These are phyloP conservation scores for Solanum arcanum DNA, from an alignment of 257 asterid genomes.

Conservation along the genomic window DNA sequence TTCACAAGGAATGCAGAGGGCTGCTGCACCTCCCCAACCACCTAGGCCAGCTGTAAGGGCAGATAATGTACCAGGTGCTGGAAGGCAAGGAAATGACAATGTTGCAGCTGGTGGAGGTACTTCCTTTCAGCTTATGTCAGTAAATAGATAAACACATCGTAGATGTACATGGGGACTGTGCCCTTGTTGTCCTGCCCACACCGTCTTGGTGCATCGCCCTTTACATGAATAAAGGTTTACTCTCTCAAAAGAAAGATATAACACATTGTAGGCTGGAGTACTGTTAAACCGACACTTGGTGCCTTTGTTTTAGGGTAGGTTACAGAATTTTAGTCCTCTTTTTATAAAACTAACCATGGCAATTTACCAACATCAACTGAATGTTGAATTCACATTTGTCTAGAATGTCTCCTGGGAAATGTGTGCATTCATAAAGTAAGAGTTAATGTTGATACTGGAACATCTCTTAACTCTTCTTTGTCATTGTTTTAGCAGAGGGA, in stretches of 20 bases:
- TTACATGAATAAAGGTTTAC: background rate
- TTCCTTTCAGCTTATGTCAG: background rate
- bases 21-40: conserved; percentile 76
- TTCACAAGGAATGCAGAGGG: conserved; percentile 92
- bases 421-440: background rate
- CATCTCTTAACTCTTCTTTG: background rate
- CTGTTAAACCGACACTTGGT: background rate
- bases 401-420: background rate
- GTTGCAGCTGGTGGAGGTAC: conserved; percentile 54
- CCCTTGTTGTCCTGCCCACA: background rate
- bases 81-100: conserved; percentile 51
- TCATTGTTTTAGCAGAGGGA: conserved; percentile 33
- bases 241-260: background rate
- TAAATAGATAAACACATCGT: background rate
- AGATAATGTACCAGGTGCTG: conserved; percentile 51
- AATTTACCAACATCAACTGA: background rate
- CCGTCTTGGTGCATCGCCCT: background rate
- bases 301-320: background rate
- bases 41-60: conserved; percentile 60
- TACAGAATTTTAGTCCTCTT: background rate
- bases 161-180: background rate
- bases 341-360: background rate
- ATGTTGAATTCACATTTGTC: background rate
- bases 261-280: background rate
- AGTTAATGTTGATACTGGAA: background rate